A percentile compares a stretch with the other conserved stretches of the same genome.
Evolutionary conservation across 2,329 filamentous ascomycete genomes (phyloP).

Genomic region (Alternaria brassicicola): DNA sequence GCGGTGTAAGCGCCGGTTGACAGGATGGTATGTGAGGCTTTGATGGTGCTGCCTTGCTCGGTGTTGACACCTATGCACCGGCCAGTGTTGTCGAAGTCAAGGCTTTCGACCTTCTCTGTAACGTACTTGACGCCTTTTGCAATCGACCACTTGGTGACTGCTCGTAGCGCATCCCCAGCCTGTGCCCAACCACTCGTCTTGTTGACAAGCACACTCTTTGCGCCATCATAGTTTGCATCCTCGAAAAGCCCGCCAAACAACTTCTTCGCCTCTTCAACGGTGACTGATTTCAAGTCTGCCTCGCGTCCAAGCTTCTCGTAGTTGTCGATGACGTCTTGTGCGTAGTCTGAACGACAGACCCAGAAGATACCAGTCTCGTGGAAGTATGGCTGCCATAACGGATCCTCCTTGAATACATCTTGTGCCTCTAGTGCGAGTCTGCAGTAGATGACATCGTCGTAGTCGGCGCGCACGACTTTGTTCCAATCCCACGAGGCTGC

Average conservation of each 20-base stretch:
- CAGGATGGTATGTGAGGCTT: slow-evolving; percentile 42
- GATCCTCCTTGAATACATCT: slow-evolving; percentile 64
- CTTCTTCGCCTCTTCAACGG: slow-evolving; percentile 59
- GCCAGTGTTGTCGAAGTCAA: slow-evolving; percentile 57
- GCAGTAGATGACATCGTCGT: slow-evolving; percentile 68
- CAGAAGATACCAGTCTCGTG: slow-evolving; percentile 60
- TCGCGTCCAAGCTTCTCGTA: slow-evolving; percentile 57
- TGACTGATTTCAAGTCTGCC: slow-evolving; percentile 55
- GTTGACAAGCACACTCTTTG: slow-evolving; percentile 66
- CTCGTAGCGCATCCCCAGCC: slow-evolving; percentile 63
- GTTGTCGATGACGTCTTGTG: slow-evolving; percentile 56
- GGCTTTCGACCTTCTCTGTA: slow-evolving; percentile 56
- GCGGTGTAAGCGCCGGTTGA: slow-evolving; percentile 53
- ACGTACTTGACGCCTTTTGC: slow-evolving; percentile 66
- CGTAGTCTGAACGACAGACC: slow-evolving; percentile 51
- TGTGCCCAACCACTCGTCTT: slow-evolving; percentile 67
- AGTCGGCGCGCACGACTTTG: slow-evolving; percentile 74
- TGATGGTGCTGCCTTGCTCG: slow-evolving; percentile 40
- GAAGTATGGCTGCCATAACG: slow-evolving; percentile 61
- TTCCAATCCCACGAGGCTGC: slow-evolving; percentile 77
- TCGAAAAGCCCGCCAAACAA: slow-evolving; percentile 65
- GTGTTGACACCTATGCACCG: slow-evolving; percentile 48
- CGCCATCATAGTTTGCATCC: slow-evolving; percentile 64
- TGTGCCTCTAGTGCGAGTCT: slow-evolving; percentile 69
- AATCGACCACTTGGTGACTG: slow-evolving; percentile 60